Evolutionary conservation across 352 stramenopile species (phyloP), one percentile per base, ranked within the genome.

Genomic region (Globisporangium spiculum): DNA sequence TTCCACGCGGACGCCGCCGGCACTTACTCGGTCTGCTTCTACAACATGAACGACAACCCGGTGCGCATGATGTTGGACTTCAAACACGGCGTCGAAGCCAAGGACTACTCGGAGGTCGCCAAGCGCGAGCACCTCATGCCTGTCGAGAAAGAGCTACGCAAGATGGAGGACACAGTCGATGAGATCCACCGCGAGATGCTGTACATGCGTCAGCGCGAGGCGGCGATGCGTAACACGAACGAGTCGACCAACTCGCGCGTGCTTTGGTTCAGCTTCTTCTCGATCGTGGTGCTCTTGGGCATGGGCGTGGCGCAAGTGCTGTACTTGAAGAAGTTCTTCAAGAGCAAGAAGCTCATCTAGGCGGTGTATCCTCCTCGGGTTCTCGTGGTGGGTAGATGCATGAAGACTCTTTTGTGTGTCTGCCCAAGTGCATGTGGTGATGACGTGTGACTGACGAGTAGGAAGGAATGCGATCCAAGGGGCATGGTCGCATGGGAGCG

Each of bases 261-360:
- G 69, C 80, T 95, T 60, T 97, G 88, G 89, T 97, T 97, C 74
- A 96, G 86, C 71, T 94, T 95, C 65, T 83, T 96, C 55, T 95
- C 87, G 26, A 97, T 97, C 64, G 74, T 86, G 46, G 86, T 96
- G 67, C 75, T 97, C 41, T 71, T 96, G 22, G 81, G 76, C 54
- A 94, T 96, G 82, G 89, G 90, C 26, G 76, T 93, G 48, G 96
- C 86, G 83, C 90, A 97, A 71, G 88, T 96, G 50, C 69, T 94
- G 71, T 96, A 96, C 75, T 77, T 97, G 60, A 96, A 96, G 77
- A 92, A 92, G 70, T 97, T 96, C 64, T 97, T 97, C 85, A 97
- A 97, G 80, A 93, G 84, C 77, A 96, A 96, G 75, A 97, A 97
- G 75, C 82, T 97, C 68, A 94, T 97, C 68, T 97, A 93, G 73